Conservation (phyloP, 1,284 basidiomycete genomes). For the Lignosus rhinocerotis region DNA sequence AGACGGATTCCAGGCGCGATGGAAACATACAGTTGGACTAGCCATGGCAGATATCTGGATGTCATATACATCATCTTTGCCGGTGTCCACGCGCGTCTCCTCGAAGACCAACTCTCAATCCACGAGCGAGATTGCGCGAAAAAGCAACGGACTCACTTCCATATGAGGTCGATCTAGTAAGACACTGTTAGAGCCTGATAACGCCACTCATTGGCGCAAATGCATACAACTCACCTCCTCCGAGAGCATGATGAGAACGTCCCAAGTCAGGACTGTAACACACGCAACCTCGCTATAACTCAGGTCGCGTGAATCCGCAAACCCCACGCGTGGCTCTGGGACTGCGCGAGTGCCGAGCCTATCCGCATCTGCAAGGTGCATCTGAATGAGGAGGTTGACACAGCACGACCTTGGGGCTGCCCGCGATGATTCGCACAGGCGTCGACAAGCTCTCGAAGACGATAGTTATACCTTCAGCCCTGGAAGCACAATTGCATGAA, state of each 20-base stretch:
- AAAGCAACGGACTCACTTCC: slow-evolving; percentile 10
- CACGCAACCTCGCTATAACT: slow-evolving; percentile 24
- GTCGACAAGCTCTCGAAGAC: no score
- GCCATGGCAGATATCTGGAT: slow-evolving; percentile 29
- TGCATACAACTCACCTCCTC: slow-evolving; percentile 14
- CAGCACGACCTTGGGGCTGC: no score
- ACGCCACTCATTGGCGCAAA: neutral
- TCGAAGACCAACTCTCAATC: neutral
- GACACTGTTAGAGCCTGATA: neutral
- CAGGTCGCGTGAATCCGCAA: slow-evolving; percentile 8
- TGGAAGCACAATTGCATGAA: no score
- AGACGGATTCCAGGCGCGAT: no score
- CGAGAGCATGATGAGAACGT: slow-evolving; percentile 18
- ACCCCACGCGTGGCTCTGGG: neutral
- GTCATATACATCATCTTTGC: slow-evolving; percentile 26
- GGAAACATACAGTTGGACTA: slow-evolving; percentile 24
- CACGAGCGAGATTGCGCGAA: neutral
- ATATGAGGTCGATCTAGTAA: slow-evolving; percentile 19
- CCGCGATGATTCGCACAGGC: no score
- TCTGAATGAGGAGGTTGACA: neutral
- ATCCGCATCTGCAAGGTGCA: neutral
- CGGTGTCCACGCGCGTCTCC: slow-evolving; percentile 25
- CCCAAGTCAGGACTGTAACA: slow-evolving; percentile 21
- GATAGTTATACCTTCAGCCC: no score
- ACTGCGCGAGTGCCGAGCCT: neutral